Percentiles rank a stretch among this genome's conserved stretches.
Conservation (phyloP, 2,329 filamentous ascomycete genomes). For the Dactylellina cionopaga region DNA sequence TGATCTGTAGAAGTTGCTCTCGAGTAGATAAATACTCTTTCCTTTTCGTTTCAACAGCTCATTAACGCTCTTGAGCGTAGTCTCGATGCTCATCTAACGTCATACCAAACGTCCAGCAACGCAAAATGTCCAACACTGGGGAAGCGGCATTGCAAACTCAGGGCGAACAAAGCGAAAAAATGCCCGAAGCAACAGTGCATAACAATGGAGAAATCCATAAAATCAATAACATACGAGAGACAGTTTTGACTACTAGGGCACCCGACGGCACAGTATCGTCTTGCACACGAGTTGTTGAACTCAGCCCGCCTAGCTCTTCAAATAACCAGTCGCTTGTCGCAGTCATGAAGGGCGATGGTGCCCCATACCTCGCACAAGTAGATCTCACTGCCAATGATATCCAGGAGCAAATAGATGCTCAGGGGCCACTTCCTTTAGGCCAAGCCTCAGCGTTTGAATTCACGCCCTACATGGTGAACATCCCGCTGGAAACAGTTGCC, state of each 20-base stretch:
- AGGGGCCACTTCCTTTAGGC: too few species aligned
- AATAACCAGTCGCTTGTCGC: conserved; percentile 20
- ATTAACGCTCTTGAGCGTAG: too few species aligned
- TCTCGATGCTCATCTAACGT: too few species aligned
- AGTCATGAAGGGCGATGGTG: conserved; percentile 10
- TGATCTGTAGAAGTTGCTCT: too few species aligned
- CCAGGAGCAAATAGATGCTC: conserved; percentile 9
- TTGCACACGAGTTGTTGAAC: conserved; percentile 17
- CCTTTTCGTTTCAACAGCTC: too few species aligned
- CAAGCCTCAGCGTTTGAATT: neutral
- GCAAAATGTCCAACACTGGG: neutral
- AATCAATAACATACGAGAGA: neutral
- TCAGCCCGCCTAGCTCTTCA: neutral
- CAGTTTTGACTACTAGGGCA: neutral
- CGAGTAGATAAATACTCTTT: too few species aligned
- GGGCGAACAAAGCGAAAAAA: neutral
- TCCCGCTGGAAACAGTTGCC: neutral
- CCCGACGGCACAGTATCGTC: neutral
- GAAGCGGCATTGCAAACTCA: neutral
- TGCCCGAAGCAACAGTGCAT: neutral
- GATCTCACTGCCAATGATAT: conserved; percentile 12
- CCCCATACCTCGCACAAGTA: conserved; percentile 25
- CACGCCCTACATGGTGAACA: neutral
- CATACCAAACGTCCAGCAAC: too few species aligned
- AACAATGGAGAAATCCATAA: neutral